phyloP scores from a whole-genome alignment of 2,329 filamentous ascomycete species.

The Conoideocrella luteorostrata region DNA sequence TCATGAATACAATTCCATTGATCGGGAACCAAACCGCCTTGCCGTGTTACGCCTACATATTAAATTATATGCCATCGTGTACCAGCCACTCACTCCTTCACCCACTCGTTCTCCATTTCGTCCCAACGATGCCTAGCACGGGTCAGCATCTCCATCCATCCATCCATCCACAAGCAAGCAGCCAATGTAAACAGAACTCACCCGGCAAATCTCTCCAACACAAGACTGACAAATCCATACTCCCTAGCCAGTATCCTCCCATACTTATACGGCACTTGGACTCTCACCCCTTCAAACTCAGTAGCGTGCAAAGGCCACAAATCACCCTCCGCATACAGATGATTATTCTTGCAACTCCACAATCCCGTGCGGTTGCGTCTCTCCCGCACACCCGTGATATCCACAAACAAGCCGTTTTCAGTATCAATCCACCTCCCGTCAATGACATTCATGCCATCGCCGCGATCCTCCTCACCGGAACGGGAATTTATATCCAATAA shows the following conservation, averaged over 20 bases:
- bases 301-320: constrained; percentile 70
- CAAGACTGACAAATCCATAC: constrained; percentile 57
- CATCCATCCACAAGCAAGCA: too few species aligned
- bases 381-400: constrained; percentile 72
- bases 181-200: constrained; percentile 40
- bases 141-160: too few species aligned
- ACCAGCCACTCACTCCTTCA: not conserved
- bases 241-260: constrained; percentile 60
- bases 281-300: constrained; percentile 66
- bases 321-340: constrained; percentile 63
- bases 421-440: constrained; percentile 80
- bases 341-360: constrained; percentile 76
- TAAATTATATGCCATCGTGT: too few species aligned
- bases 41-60: too few species aligned
- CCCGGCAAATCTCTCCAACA: constrained; percentile 58
- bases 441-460: too few species aligned
- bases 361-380: constrained; percentile 59
- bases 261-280: constrained; percentile 63
- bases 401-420: constrained; percentile 70
- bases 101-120: not conserved
- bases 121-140: too few species aligned
- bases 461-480: too few species aligned
- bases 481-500: too few species aligned
- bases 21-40: too few species aligned
- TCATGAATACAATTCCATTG: too few species aligned